A percentile compares a stretch with the other conserved stretches of the same genome.
Evolutionary conservation across 768 basidiomycete species (phyloP).

Genomic region (Boletus edulis): DNA sequence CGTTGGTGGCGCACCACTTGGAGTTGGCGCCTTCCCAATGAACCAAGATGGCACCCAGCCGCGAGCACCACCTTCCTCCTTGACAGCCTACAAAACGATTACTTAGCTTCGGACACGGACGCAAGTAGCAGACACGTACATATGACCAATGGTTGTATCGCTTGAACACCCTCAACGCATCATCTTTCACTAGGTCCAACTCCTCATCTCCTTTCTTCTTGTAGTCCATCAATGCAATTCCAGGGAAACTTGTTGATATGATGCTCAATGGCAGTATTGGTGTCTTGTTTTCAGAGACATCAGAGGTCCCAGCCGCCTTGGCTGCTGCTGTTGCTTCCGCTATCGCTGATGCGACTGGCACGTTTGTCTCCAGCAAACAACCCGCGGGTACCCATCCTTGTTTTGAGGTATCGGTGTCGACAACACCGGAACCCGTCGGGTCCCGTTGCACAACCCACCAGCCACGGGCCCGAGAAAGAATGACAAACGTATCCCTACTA

Average conservation of each 20-base stretch:
- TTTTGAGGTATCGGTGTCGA: constrained; percentile 72
- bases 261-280: constrained; percentile 90
- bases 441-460: constrained; percentile 99
- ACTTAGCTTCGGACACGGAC: neutral
- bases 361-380: constrained; percentile 89
- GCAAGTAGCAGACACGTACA: constrained; percentile 41
- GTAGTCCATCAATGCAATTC: constrained; percentile 95
- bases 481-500: constrained; percentile 92
- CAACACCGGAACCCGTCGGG: constrained; percentile 75
- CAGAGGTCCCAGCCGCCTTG: constrained; percentile 41
- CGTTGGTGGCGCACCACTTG: constrained; percentile 42
- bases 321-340: constrained; percentile 75
- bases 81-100: constrained; percentile 67
- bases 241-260: constrained; percentile 97
- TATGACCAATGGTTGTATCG: constrained; percentile 98
- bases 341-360: constrained; percentile 86
- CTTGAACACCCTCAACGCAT: constrained; percentile 90
- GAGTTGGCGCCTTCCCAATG: constrained; percentile 76
- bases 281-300: constrained; percentile 48
- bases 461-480: constrained; percentile 89
- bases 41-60: constrained; percentile 99
- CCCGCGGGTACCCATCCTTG: constrained; percentile 99
- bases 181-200: constrained; percentile 84
- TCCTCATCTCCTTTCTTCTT: constrained; percentile 93
- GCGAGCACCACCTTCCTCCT: constrained; percentile 88